Base-by-base conservation (phyloP, 2,329 filamentous ascomycete genomes). In the Cladophialophora chaetospira region DNA sequence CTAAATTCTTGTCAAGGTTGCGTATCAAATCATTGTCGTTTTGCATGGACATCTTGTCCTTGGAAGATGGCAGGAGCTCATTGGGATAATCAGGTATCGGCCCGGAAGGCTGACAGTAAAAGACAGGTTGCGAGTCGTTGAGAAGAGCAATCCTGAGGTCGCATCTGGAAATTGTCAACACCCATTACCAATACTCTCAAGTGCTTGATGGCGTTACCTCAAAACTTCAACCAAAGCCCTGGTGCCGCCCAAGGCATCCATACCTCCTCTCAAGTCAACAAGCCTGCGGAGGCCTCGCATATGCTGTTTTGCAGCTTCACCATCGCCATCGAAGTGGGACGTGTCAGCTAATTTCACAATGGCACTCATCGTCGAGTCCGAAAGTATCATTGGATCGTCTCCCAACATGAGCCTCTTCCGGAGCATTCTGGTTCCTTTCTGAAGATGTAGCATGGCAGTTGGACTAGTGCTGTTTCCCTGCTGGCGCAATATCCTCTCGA, bases 201-300 rank as follows among this genome's bases (percentile, higher is more conserved):
- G 13, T 29, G 31, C 50, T 35, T 58, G 71, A 69, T 66, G 5
- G 10, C 15, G 15, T 23, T 42, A 42, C 38, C 38, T 70, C 2
- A 70, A 51, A 23, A 73, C 63, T 44, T 77, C 73, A 9, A 72
- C 61, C 2, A 72, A 42, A 8, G 76, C 66, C 45, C 73, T 76
- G 21, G 71, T 72, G 5, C 66, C 38, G 4, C 48, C 61, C 9
- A 76, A 70, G 1, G 59, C 61, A 9, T 11, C 26, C 1, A 75
- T 25, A 0, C 74, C 74, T 2, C 74, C 74, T 49, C 71, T 69
- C 26, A 77, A 28, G 15, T 66, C 57, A 5, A 75, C 66, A 5
- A 77, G 73, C 55, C 66, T 72, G 15, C 65, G 65, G 15, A 77
- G 65, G 5, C 74, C 75, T 19, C 68, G 45, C 52, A 75, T 65